Evolutionary conservation across 768 basidiomycete genomes (phyloP).

Genomic region (Suillus cothurnatus): DNA sequence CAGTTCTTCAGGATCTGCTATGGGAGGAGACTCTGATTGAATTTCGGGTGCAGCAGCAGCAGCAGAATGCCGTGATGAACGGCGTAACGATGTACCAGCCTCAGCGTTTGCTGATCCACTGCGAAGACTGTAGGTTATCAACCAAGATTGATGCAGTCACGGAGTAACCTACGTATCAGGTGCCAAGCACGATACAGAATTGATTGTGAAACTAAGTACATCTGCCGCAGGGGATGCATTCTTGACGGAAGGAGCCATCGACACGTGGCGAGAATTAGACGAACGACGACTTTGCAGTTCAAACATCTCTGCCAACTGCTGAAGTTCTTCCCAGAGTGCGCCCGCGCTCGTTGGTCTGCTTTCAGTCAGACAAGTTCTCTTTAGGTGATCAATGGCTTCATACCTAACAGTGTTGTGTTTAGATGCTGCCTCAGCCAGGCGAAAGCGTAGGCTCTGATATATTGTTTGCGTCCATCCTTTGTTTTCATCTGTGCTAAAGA

Average conservation of each 20-base stretch:
- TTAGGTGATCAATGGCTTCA: slow-evolving; percentile 7
- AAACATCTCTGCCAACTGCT: slow-evolving; percentile 17
- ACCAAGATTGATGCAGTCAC: background rate
- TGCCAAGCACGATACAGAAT: slow-evolving; percentile 10
- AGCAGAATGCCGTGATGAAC: slow-evolving; percentile 39
- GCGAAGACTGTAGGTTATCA: slow-evolving; percentile 7
- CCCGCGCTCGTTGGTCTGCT: slow-evolving; percentile 19
- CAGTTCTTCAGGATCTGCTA: slow-evolving; percentile 65
- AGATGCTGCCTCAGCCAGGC: slow-evolving; percentile 4
- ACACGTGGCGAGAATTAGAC: background rate
- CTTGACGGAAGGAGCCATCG: background rate
- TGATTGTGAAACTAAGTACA: slow-evolving; percentile 20
- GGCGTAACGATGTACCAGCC: slow-evolving; percentile 23
- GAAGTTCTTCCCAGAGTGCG: slow-evolving; percentile 18
- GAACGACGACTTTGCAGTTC: slow-evolving; percentile 17
- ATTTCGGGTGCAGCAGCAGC: slow-evolving; percentile 33
- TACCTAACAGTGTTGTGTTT: slow-evolving; percentile 16
- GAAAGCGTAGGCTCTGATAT: slow-evolving; percentile 25
- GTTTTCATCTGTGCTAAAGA: slow-evolving; percentile 23
- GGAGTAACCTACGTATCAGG: slow-evolving; percentile 20
- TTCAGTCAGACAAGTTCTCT: slow-evolving; percentile 2
- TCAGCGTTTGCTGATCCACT: slow-evolving; percentile 18
- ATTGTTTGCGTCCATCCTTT: slow-evolving; percentile 19
- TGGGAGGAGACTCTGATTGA: slow-evolving; percentile 26
- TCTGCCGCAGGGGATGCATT: slow-evolving; percentile 13